These are phyloP conservation scores for Strigomonas oncopelti DNA, from an alignment of 208 protist species.

Conservation along the genomic window DNA sequence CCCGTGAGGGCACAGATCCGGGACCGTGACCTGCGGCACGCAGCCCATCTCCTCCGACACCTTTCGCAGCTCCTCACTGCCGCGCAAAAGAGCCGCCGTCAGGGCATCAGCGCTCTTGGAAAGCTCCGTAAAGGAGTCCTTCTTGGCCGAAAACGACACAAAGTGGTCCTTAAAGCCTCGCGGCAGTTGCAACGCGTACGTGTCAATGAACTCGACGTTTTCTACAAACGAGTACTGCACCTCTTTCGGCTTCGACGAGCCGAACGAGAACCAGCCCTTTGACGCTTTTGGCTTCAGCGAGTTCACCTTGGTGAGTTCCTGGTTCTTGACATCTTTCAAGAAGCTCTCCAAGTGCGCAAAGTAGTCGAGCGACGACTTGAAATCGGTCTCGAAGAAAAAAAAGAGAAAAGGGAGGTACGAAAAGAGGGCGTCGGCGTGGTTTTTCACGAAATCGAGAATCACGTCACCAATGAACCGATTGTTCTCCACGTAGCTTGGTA, in stretches of 20 bases:
- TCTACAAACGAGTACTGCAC: background rate
- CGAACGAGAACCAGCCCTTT: conserved; percentile 40
- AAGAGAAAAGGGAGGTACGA: conserved; percentile 38
- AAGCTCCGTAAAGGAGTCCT: background rate
- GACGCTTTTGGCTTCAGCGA: conserved; percentile 24
- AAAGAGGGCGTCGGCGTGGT: conserved; percentile 17
- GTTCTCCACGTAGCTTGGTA: conserved; percentile 12
- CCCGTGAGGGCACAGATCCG: background rate
- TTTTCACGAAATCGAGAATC: conserved; percentile 16
- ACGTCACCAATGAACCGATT: background rate
- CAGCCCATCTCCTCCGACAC: background rate
- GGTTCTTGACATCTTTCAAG: conserved; percentile 17
- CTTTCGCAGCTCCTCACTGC: background rate
- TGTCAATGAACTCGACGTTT: conserved; percentile 4
- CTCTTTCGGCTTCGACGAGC: conserved; percentile 6
- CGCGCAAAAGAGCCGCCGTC: background rate
- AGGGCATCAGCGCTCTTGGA: background rate
- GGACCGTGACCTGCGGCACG: background rate
- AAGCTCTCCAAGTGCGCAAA: conserved; percentile 26
- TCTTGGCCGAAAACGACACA: background rate
- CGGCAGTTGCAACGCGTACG: background rate
- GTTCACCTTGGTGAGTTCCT: conserved; percentile 19
- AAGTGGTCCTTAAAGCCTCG: background rate
- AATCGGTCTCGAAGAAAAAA: conserved; percentile 39
- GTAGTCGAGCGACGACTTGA: conserved; percentile 21